Conservation (phyloP, 202 grass and related monocot genomes). For the Eragrostis tef region DNA sequence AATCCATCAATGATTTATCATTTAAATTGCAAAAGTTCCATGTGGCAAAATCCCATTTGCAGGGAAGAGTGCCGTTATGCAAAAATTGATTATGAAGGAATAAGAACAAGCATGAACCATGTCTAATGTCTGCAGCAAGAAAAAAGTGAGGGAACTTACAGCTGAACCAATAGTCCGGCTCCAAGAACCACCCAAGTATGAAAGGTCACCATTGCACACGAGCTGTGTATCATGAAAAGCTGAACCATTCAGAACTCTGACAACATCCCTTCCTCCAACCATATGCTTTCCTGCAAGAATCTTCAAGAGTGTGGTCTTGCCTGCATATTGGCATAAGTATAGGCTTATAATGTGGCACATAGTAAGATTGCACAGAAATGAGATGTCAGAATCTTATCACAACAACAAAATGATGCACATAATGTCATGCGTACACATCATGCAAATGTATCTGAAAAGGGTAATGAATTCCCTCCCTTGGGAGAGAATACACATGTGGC, state of each 20-base stretch:
- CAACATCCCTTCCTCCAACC: constrained; percentile 93
- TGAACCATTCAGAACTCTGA: constrained; percentile 83
- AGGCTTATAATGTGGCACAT: neutral
- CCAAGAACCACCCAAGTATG: constrained; percentile 88
- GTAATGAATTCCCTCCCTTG: neutral
- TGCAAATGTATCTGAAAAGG: constrained; percentile 23
- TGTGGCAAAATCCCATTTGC: neutral
- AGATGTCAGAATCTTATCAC: constrained; percentile 1
- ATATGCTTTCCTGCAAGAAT: constrained; percentile 96
- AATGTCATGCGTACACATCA: neutral
- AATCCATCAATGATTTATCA: neutral
- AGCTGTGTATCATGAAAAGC: constrained; percentile 96
- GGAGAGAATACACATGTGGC: neutral
- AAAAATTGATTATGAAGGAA: neutral
- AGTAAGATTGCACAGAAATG: neutral
- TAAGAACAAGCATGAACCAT: neutral
- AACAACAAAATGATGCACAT: neutral
- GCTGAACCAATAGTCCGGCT: constrained; percentile 80
- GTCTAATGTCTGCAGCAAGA: constrained; percentile 32
- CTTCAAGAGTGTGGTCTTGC: constrained; percentile 94
- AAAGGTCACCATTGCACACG: constrained; percentile 81
- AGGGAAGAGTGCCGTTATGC: neutral
- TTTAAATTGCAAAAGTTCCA: constrained; percentile 10
- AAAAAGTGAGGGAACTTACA: constrained; percentile 57
- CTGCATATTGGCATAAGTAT: constrained; percentile 53